Conservation (phyloP, 176 grass and related monocot genomes). For the Melocanna baccifera region DNA sequence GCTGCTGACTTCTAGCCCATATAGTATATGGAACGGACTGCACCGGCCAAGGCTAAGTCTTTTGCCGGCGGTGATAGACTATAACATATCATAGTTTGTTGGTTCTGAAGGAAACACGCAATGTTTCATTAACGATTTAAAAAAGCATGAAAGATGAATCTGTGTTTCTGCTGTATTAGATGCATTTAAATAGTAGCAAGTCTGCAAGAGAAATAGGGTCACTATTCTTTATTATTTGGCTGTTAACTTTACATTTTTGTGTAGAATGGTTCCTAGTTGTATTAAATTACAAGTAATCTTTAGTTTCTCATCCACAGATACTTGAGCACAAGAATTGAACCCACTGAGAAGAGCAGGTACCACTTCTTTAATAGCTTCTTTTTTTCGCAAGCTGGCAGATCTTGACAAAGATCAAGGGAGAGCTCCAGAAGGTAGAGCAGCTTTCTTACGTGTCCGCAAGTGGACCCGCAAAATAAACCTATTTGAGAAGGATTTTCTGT, state of each 20-base stretch:
- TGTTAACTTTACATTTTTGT: conserved; percentile 19
- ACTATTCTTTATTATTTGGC: conserved; percentile 3
- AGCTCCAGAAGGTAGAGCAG: conserved; percentile 77
- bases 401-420: conserved; percentile 90
- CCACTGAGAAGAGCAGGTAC: conserved; percentile 47
- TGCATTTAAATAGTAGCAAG: not conserved
- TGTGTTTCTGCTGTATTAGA: not conserved
- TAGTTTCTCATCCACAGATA: conserved; percentile 53
- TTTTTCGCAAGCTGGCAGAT: conserved; percentile 97
- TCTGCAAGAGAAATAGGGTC: not conserved
- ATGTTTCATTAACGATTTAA: not conserved
- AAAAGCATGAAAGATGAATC: not conserved
- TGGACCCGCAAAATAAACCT: conserved; percentile 97
- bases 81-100: not conserved
- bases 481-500: conserved; percentile 96
- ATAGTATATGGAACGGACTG: too few species aligned
- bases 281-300: conserved; percentile 19
- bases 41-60: too few species aligned
- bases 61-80: too few species aligned
- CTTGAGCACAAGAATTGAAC: conserved; percentile 70
- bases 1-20: too few species aligned
- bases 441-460: conserved; percentile 93
- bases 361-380: conserved; percentile 99
- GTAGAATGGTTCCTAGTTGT: not conserved
- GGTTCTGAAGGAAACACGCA: not conserved